Evolutionary conservation across 1,284 basidiomycete genomes (phyloP), one percentile per base, ranked within the genome.

Genomic region (Vanrija pseudolonga): DNA sequence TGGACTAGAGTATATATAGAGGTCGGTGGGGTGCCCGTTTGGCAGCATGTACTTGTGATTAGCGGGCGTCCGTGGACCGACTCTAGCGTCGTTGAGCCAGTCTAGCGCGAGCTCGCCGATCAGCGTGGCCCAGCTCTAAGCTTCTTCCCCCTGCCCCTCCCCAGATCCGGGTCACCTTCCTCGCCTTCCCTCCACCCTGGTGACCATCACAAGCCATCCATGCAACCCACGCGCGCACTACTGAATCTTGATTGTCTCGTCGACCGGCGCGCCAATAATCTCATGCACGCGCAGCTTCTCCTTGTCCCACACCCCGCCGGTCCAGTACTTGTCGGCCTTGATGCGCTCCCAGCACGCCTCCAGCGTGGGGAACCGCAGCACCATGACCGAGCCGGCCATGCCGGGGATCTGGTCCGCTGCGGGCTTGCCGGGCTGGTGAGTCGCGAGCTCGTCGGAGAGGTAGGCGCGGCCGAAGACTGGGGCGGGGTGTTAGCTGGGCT

Each of bases 301-400:
- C 58, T 65, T 59, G 61, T 76, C 72, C 74, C 74, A 76, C 8
- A 76, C 69, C 19, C 71, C 71, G 17, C 56, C 68, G 8, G 66
- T 70, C 69, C 69, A 76, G 58, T 76, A 76, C 44, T 69, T 62
- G 55, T 76, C 74, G 6, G 55, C 54, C 57, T 67, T 70, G 49
- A 76, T 64, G 47, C 71, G 56, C 28, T 60, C 59, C 72, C 71
- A 74, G 20, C 65, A 67, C 2, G 59, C 63, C 38, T 66, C 68
- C 40, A 74, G 49, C 11, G 58, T 59, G 1, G 61, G 57, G 41
- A 61, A 62, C 23, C 68, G 66, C 57, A 71, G 59, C 44, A 74
- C 55, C 71, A 76, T 70, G 44, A 74, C 54, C 9, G 61, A 65
- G 5, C 74, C 74, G 14, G 63, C 68, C 68, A 76, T 74, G 15